Percentiles rank a stretch among this genome's conserved stretches.
Conservation (phyloP, 148 eudicot species). For the Limonium bicolor region DNA sequence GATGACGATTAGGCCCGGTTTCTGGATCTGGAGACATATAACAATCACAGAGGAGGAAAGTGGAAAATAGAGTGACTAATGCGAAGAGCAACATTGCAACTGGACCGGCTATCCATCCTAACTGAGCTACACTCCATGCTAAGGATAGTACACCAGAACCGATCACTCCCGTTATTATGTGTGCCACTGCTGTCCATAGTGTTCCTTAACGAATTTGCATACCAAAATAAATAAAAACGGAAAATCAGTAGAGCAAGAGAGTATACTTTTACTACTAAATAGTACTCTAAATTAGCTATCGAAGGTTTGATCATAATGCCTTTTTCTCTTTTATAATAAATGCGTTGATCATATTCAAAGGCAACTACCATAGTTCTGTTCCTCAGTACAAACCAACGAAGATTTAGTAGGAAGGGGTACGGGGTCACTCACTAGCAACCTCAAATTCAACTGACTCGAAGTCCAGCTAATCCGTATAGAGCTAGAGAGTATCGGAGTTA, state of each 20-base stretch:
- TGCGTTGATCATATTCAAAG: too few species aligned
- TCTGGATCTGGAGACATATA: slow-evolving; percentile 50
- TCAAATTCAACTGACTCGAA: too few species aligned
- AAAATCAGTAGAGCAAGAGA: not conserved
- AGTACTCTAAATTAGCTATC: too few species aligned
- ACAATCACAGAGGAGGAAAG: slow-evolving; percentile 37
- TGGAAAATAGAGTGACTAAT: slow-evolving; percentile 30
- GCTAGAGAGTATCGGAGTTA: too few species aligned
- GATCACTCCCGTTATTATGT: slow-evolving; percentile 57
- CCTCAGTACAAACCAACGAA: too few species aligned
- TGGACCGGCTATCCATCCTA: slow-evolving; percentile 64
- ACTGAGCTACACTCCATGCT: slow-evolving; percentile 56
- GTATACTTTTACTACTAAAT: too few species aligned
- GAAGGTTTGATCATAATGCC: too few species aligned
- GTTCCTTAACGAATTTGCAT: slow-evolving; percentile 28
- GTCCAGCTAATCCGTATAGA: too few species aligned
- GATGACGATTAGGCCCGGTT: slow-evolving; percentile 28
- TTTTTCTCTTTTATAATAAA: too few species aligned
- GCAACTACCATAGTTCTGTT: too few species aligned
- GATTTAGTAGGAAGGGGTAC: too few species aligned
- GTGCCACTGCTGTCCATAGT: slow-evolving; percentile 50
- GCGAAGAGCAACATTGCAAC: slow-evolving; percentile 32
- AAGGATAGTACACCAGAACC: slow-evolving; percentile 56
- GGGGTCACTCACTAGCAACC: too few species aligned
- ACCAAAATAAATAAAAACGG: not conserved